Evolutionary conservation across 345 rosid species (phyloP), one percentile per base, ranked within the genome.

Genomic region (Raphanus sativus): DNA sequence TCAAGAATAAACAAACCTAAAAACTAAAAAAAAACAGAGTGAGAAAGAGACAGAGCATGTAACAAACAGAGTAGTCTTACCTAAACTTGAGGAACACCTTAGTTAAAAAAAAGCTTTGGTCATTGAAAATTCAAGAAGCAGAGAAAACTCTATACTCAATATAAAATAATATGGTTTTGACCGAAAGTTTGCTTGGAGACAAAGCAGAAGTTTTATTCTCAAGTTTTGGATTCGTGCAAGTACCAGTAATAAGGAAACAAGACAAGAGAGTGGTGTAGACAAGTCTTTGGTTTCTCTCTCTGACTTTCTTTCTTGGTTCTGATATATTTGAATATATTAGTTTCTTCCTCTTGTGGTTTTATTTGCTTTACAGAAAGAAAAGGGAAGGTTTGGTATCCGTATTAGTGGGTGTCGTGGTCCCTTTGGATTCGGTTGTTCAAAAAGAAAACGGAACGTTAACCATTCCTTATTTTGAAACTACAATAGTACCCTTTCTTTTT

Each of bases 141-240:
- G 17, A 50, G 45, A 62, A 70, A 71, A 48, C 55, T 48, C 29
- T 12, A 7, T 25, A 5, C 65, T 13, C 6, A 26, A 28, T 40
- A 42, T 2, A 38, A 9, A 38, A 38, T 1, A 66, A 4, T 29
- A 26, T 17, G 74, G 62, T 74, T 38, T 78, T 78, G 83, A 71
- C 52, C 29, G 42, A 75, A 80, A 75, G 82, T 73, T 85, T 81
- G 91, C 91, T 86, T 87, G 85, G 77, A 78, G 67, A 85, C 74
- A 82, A 86, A 89, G 91, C 88, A 86, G 79, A 79, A 81, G 71
- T 73, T 8, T 8, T 26, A 63, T 61, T 67, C 69, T 42, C 71
- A 4, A 67, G 29, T 62, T 58, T 42, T n/a, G 70, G 70, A 75
- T 36, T 63, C 79, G 59, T 26, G 24, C 40, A 52, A 16, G 56